These are phyloP conservation scores for Tagetes erecta DNA, from an alignment of 129 eudicot species.

Conservation along the genomic window DNA sequence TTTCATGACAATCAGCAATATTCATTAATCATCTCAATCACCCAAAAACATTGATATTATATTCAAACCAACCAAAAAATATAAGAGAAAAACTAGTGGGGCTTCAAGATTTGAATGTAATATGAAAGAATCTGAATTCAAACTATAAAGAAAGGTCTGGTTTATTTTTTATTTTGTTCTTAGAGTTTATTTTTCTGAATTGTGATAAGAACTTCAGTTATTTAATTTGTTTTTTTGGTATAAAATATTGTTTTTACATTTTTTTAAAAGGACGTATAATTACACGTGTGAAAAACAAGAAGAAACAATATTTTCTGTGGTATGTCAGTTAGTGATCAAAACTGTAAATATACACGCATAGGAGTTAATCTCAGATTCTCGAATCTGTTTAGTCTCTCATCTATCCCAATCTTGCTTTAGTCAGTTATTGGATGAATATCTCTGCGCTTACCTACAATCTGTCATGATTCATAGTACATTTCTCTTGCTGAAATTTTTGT, in stretches of 20 bases:
- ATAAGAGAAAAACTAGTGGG: not conserved
- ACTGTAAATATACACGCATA: not conserved
- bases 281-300: not conserved
- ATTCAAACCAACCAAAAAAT: not conserved
- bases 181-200: not conserved
- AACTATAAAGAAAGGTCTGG: not conserved
- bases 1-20: conserved; percentile 4
- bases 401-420: not conserved
- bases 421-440: conserved; percentile 5
- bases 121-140: not conserved
- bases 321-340: not conserved
- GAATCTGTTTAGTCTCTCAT: not conserved
- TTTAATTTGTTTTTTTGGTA: not conserved
- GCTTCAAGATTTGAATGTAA: not conserved
- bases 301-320: not conserved
- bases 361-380: not conserved
- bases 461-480: not conserved
- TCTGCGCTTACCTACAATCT: not conserved
- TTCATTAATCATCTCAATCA: not conserved
- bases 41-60: not conserved
- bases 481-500: conserved; percentile 6
- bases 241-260: not conserved
- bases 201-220: not conserved
- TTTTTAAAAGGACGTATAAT: not conserved
- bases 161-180: not conserved